A percentile compares a stretch with the other conserved stretches of the same genome.
These are phyloP conservation scores for Nidularia sp. DNA, from an alignment of 768 basidiomycete genomes.

Conservation along the genomic window DNA sequence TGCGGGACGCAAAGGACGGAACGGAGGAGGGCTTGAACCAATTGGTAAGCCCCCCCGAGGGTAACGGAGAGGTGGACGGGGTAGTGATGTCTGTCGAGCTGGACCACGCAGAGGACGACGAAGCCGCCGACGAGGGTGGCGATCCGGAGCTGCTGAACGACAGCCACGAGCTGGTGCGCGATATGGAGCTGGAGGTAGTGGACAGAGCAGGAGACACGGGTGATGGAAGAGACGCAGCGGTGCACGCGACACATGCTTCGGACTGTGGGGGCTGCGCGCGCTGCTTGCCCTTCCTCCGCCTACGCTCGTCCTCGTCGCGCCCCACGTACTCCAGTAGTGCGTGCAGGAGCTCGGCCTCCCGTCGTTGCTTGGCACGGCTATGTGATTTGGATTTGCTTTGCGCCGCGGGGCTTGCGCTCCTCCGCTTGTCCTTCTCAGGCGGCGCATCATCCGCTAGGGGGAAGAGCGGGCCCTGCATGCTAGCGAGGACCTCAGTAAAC, in stretches of 20 bases:
- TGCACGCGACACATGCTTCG: constrained; percentile 14
- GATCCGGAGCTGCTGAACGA: constrained; percentile 11
- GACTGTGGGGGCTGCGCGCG: constrained; percentile 1
- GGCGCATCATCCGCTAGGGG: constrained; percentile 31
- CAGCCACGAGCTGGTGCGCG: constrained; percentile 5
- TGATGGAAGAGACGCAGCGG: constrained; percentile 10
- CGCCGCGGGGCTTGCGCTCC: constrained; percentile 8
- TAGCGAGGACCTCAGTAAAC: constrained; percentile 51
- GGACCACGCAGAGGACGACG: constrained; percentile 22
- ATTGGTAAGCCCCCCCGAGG: constrained; percentile 5
- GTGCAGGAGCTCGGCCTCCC: constrained; percentile 34
- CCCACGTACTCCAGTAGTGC: constrained; percentile 38
- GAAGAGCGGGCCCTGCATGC: constrained; percentile 60
- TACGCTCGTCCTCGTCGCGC: constrained; percentile 33
- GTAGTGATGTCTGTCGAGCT: constrained; percentile 30
- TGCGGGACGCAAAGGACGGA: constrained; percentile 18
- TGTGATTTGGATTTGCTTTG: constrained; percentile 9
- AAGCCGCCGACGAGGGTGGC: constrained; percentile 15
- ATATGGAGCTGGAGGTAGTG: constrained; percentile 4
- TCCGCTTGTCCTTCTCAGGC: constrained; percentile 14
- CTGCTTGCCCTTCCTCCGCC: constrained; percentile 30
- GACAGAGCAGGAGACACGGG: constrained; percentile 8
- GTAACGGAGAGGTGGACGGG: constrained; percentile 22
- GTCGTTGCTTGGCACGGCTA: constrained; percentile 13
- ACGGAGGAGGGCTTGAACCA: constrained; percentile 14